Evolutionary conservation across 176 grass and related monocot species (phyloP), one percentile per base, ranked within the genome.

Genomic region (Aegilops sharonensis): DNA sequence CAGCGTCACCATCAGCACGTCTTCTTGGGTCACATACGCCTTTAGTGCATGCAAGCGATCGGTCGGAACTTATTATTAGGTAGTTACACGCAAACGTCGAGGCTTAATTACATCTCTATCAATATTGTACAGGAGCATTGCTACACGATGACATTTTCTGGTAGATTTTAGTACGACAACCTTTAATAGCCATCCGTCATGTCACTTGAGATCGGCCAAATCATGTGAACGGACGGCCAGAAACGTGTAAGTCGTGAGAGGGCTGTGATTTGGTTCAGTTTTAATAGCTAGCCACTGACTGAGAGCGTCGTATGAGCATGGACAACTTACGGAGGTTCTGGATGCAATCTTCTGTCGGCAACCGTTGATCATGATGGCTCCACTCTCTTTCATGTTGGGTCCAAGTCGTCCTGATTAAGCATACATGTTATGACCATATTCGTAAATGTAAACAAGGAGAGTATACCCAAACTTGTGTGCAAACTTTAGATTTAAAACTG

Each of bases 21-120:
- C 59, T 0, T 89, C 88, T 36, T 89, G 88, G 25, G 88, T 89
- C 78, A 89, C 77, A 27, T 89, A 89, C 0, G 88, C 88, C 88
- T 89, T 23, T 5, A 78, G 5, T 69, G 3, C 43, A 23, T 54
- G 45, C 2, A 63, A 11, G 23, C 8, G 31, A 23, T 10, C 9
- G 42, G 27, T 15, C 14, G 42, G 39, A 47, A 11, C 36, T 11
- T 68, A 17, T 39, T 77, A 60, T 59, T 59, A 59, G 72, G 72
- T 8, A 74, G 48, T 34, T 70, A 25, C 24, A 17, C 30, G 29
- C 12, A 81, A 13, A 71, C 42, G 4, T 14, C 57, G 8, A 17
- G 11, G 1, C 0, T 30, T 78, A 45, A 13, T 29, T 11, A 6
- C 11, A 11, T 6, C 0, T 4, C 18, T 50, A 1, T 11, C 62